Evolutionary conservation across 768 basidiomycete genomes (phyloP), one percentile per base, ranked within the genome.

Genomic region (Leucogyrophana mollusca): DNA sequence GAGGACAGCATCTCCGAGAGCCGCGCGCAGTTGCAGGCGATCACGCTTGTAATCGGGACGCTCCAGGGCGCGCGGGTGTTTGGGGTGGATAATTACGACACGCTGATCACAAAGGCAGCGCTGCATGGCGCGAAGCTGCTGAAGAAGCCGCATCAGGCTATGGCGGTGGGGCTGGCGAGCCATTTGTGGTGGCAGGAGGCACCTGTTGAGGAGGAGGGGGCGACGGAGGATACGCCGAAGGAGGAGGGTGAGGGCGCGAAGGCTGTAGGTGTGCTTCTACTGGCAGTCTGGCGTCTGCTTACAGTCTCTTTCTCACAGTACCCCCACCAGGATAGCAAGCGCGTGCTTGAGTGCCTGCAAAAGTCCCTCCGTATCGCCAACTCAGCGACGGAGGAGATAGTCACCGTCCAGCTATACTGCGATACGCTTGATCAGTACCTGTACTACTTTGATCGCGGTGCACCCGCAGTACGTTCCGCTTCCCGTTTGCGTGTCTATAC

Each of bases 101-200:
- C 95, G 2, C 70, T 99, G 51, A 93, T 97, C 58, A 98, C 96
- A 21, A 98, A 99, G 69, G 96, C 95, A n/a, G 95, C 95, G 5
- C 70, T 98, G 53, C 96, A 99, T 64, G 94, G 92, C 4, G 90
- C 94, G 23, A 95, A 95, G 69, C 68, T 98, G 53, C 66, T 99
- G 66, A 99, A 99, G 79, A 98, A 99, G 77, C 92, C 92, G 10
- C 95, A 97, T 65, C 96, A 98, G 67, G 88, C 94, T 10, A 90
- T 85, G 8, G 96, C 95, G 4, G 96, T 98, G 17, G 84, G 89
- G 40, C 74, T 93, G 23, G 96, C 96, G 7, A 96, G 94, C 63
- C 96, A 99, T 69, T 70, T 99, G 55, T 99, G 95, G 95, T 99
- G 94, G 94, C 96, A 98, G 63, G 87, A 87, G 51, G 52, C 68